These are phyloP conservation scores for Teratosphaeria zuluensis DNA, from an alignment of 2,329 filamentous ascomycete genomes.

Conservation along the genomic window DNA sequence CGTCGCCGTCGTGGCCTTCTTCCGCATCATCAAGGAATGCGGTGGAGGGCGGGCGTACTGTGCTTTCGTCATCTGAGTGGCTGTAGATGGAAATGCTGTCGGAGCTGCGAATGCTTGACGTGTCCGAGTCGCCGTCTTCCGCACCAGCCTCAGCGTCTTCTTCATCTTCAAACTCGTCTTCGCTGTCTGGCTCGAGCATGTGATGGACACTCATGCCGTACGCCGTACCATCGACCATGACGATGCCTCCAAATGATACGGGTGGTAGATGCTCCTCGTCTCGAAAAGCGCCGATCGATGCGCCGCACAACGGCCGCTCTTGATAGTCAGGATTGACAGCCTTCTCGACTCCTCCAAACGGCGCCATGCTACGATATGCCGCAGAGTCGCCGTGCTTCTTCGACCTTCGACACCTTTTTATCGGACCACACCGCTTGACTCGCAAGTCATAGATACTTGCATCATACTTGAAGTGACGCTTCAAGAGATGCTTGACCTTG, in stretches of 20 bases:
- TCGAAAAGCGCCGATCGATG: constrained; percentile 85
- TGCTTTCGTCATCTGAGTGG: constrained; percentile 46
- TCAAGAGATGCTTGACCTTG: constrained; percentile 62
- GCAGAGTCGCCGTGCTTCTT: constrained; percentile 5
- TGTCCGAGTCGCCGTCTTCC: constrained; percentile 20
- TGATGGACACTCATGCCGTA: constrained; percentile 97
- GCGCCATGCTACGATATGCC: constrained; percentile 19
- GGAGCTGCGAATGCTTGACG: constrained; percentile 29
- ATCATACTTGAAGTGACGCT: constrained; percentile 62
- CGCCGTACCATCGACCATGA: constrained; percentile 72
- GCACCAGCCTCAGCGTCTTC: constrained; percentile 25
- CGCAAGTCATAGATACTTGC: constrained; percentile 55
- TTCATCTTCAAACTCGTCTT: constrained; percentile 34
- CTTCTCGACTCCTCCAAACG: constrained; percentile 13
- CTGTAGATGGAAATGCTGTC: constrained; percentile 46
- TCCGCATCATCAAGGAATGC: constrained; percentile 11
- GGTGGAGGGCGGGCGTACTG: constrained; percentile 21
- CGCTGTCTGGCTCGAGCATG: constrained; percentile 65
- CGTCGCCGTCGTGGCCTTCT: constrained; percentile 47
- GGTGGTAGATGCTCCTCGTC: constrained; percentile 78
- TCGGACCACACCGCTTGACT: constrained; percentile 52
- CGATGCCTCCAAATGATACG: constrained; percentile 80
- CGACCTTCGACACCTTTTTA: constrained; percentile 11
- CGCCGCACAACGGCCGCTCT: constrained; percentile 68
- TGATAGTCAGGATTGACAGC: constrained; percentile 68